A percentile compares a stretch with the other conserved stretches of the same genome.
Evolutionary conservation across 495 filamentous ascomycete genomes (phyloP).

Genomic region (Talaromyces borbonicus): DNA sequence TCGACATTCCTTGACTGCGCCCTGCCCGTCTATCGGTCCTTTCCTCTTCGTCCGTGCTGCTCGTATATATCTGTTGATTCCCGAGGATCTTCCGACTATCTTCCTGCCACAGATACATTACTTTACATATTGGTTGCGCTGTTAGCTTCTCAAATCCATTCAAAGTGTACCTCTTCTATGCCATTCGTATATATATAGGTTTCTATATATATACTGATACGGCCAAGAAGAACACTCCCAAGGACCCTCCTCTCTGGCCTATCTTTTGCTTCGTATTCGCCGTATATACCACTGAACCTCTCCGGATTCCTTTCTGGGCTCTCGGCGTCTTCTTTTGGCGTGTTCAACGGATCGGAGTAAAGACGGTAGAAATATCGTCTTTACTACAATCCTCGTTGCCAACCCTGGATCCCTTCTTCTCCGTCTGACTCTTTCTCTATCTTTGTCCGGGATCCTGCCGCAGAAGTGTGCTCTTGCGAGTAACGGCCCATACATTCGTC

Average conservation of each 20-base stretch:
- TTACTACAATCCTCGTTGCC: slow-evolving; percentile 3
- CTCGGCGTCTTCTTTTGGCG: neutral
- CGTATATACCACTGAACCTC: too few species aligned
- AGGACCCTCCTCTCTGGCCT: neutral
- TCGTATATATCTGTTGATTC: neutral
- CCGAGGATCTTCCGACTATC: neutral
- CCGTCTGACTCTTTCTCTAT: slow-evolving; percentile 2
- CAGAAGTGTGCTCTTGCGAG: neutral
- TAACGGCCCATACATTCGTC: too few species aligned
- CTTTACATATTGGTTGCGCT: too few species aligned
- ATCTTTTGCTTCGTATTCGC: too few species aligned
- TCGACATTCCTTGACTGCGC: too few species aligned
- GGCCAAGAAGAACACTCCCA: neutral
- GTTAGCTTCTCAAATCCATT: too few species aligned
- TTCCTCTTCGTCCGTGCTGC: neutral
- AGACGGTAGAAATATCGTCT: slow-evolving; percentile 10
- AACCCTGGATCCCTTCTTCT: slow-evolving; percentile 3
- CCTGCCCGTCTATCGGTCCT: slow-evolving; percentile 4
- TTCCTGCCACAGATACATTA: neutral
- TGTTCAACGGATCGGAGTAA: slow-evolving; percentile 2
- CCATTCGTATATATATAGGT: slow-evolving; percentile 3
- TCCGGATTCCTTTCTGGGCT: too few species aligned
- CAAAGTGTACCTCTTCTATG: too few species aligned
- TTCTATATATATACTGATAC: slow-evolving; percentile 1
- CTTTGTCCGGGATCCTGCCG: neutral